Base-by-base conservation (phyloP, 2,329 filamentous ascomycete species). In the Gliomastix tumulicola region DNA sequence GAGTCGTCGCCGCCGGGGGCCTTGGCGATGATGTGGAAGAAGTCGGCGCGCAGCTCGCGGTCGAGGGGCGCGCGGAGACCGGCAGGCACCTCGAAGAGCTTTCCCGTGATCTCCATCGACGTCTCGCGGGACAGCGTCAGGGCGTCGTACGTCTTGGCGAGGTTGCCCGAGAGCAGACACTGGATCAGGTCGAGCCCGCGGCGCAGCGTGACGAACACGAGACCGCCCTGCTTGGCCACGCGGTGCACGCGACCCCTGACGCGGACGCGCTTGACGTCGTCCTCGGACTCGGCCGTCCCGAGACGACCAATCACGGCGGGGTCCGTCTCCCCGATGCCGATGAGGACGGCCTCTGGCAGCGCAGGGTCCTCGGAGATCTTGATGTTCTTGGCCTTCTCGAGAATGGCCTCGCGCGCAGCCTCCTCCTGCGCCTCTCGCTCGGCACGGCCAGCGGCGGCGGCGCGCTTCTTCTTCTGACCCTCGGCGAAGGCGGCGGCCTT, bases 91-190 rank as follows among this genome's bases (percentile, higher is more conserved):
- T 84, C 75, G 56, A 78, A 79, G 72, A 96, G 79, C 69, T 94
- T 85, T 48, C 89, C 89, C 42, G 79, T 79, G 40, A 96, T 77
- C 51, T 81, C 80, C 54, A 96, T 79, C 35, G 87, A 87, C n/a
- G 88, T 92, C 64, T 90, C 88, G 44, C 84, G 80, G 21, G 87
- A 86, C 49, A 96, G 76, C 18, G 84, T 88, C 49, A 94, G 69
- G 43, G 87, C 85, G 54, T 94, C 88, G 67, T 94, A 94, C n/a
- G 86, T 90, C 70, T 88, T 88, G 47, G 87, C 83, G 49, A 97
- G 73, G 44, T 88, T 74, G 39, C 88, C 88, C 4, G 71, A 62
- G 47, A 96, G 68, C 43, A 95, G 74, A 54, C 87, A 89, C 68
- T 95, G 88, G 58, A 97, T 71, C 53, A 82, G 81, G 37, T 48